phyloP scores from a whole-genome alignment of 345 rosid species.

The Diplotaxis tenuifolia region DNA sequence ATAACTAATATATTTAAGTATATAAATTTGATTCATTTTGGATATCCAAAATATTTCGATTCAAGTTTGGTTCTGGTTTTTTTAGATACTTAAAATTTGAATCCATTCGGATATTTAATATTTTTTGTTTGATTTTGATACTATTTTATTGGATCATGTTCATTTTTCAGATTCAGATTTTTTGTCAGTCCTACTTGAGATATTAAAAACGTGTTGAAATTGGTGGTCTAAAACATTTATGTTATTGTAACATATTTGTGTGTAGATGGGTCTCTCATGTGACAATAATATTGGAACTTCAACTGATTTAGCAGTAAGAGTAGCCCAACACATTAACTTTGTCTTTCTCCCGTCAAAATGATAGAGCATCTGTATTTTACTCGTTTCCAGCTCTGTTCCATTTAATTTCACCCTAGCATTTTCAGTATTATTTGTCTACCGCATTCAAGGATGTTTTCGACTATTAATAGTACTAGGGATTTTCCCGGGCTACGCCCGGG shows the following conservation, averaged over 20 bases:
- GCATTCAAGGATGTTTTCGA: neutral
- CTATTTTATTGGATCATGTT: too few species aligned
- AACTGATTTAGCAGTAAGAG: conserved; percentile 4
- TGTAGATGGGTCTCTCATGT: conserved; percentile 12
- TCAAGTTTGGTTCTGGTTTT: too few species aligned
- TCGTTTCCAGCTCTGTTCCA: conserved; percentile 25
- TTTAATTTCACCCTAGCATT: conserved; percentile 1
- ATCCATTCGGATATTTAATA: too few species aligned
- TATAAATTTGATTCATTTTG: too few species aligned
- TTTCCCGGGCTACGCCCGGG: too few species aligned
- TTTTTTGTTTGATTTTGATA: too few species aligned
- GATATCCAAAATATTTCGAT: too few species aligned
- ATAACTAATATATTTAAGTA: too few species aligned
- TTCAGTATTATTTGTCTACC: neutral
- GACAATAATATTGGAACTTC: conserved; percentile 22
- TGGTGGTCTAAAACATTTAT: conserved; percentile 8
- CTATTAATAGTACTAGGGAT: too few species aligned
- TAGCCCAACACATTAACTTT: conserved; percentile 22
- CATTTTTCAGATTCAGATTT: too few species aligned
- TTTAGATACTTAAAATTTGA: too few species aligned
- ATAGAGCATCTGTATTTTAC: conserved; percentile 9
- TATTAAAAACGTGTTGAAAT: conserved; percentile 17
- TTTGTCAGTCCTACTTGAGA: too few species aligned
- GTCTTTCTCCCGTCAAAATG: conserved; percentile 20
- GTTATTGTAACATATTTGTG: neutral